phyloP scores from a whole-genome alignment of 306 rosid species.

The Trifolium subterraneum region DNA sequence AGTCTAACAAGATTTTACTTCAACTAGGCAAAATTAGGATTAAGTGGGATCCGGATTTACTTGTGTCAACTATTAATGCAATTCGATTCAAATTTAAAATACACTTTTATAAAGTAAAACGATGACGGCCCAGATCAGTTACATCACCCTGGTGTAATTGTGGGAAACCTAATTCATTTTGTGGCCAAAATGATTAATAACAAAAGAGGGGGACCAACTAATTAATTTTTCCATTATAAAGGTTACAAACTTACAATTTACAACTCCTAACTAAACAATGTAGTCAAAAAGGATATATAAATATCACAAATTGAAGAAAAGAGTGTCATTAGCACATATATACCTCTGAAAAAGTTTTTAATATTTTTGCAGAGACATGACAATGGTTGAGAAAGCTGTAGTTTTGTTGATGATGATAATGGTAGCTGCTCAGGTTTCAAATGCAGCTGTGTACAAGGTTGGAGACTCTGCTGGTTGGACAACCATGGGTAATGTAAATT shows the following conservation, averaged over 20 bases:
- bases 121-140: too few relatives aligned
- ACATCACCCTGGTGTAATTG: too few relatives aligned
- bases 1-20: too few relatives aligned
- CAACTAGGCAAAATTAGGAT: too few relatives aligned
- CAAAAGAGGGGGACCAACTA: conserved; percentile 31
- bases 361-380: conserved; percentile 50
- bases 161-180: too few relatives aligned
- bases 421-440: conserved; percentile 41
- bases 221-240: conserved; percentile 31
- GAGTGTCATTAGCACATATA: conserved; percentile 22
- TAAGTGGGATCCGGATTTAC: too few relatives aligned
- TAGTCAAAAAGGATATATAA: conserved; percentile 53
- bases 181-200: background rate
- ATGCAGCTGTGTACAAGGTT: conserved; percentile 71
- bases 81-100: too few relatives aligned
- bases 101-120: too few relatives aligned
- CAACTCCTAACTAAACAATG: conserved; percentile 1
- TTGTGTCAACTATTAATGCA: too few relatives aligned
- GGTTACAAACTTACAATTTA: conserved; percentile 31
- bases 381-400: conserved; percentile 41
- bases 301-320: conserved; percentile 5
- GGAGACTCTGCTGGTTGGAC: conserved; percentile 96
- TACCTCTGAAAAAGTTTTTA: background rate
- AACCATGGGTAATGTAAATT: conserved; percentile 59
- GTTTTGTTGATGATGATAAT: conserved; percentile 29